Evolutionary conservation across 2,329 filamentous ascomycete species (phyloP), one percentile per base, ranked within the genome.

Genomic region (Neonectria ditissima): DNA sequence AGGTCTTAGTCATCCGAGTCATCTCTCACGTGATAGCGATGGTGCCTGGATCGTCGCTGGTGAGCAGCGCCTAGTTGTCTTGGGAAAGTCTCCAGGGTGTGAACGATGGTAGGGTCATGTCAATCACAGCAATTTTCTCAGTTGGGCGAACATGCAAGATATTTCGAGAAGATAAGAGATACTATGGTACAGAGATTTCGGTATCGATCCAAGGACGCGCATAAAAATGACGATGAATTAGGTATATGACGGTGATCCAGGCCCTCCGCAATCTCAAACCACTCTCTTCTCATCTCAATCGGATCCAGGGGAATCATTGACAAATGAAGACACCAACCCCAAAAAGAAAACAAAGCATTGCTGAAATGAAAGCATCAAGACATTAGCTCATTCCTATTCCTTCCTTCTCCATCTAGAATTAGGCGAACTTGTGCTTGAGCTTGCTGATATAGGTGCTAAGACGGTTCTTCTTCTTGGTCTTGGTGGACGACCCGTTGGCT

Each of bases 391-490:
- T 64, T 67, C 63, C 61, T 44, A 53, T 48, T 61, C 59, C 32
- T 44, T 58, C 44, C 44, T 54, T 52, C 53, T 59, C 48, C 60
- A 37, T 52, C 48, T 65, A 54, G 65, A 75, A 55, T 74, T 76
- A 74, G 63, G 68, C 73, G 60, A 81, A 68, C 78, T 80, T 87
- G 69, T 79, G 75, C 78, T 84, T 84, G 72, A 87, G 73, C 80
- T 86, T 87, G 78, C 79, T 81, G 74, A 92, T 87, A 71, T 91
- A 85, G 56, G 84, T 80, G 78, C 89, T 91, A 63, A 90, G 72
- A 57, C 89, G 84, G 77, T 87, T 89, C 83, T 89, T 90, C 83
- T 91, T 91, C 80, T 87, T 88, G 55, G 87, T 58, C 50, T 63
- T 63, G 18, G 76, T 66, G 16, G 77, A 70, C 65, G 79, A 66